A percentile compares a stretch with the other conserved stretches of the same genome.
Conservation (phyloP, 306 rosid genomes). For the Nissolia schottii region DNA sequence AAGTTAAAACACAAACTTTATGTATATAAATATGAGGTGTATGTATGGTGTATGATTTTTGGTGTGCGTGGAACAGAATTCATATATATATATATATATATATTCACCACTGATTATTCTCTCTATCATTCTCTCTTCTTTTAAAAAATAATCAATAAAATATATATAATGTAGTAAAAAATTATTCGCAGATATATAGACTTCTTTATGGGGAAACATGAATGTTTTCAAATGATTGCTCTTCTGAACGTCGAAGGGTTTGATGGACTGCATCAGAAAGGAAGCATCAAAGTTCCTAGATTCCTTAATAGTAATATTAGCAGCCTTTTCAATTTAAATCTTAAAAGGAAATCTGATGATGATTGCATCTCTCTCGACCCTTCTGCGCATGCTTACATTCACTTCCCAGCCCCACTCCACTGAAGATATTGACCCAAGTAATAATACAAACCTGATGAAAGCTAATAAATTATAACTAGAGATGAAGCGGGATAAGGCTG, state of each 20-base stretch:
- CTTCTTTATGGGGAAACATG: conserved; percentile 25
- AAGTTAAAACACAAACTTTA: no score
- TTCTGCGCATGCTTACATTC: conserved; percentile 43
- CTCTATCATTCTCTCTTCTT: no score
- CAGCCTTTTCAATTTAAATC: conserved; percentile 26
- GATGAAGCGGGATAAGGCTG: not conserved
- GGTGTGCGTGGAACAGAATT: no score
- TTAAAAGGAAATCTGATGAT: conserved; percentile 27
- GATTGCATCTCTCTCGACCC: conserved; percentile 23
- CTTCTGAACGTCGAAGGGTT: conserved; percentile 32
- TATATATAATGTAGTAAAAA: no score
- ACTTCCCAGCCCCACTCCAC: not conserved
- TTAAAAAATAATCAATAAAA: no score
- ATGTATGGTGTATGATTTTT: no score
- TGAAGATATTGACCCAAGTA: not conserved
- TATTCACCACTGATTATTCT: no score
- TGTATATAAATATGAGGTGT: no score
- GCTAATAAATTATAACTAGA: not conserved
- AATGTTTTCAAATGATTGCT: conserved; percentile 32
- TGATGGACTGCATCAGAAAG: conserved; percentile 25
- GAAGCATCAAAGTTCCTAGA: conserved; percentile 29
- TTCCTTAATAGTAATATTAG: conserved; percentile 29
- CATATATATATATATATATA: no score
- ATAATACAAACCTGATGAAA: not conserved
- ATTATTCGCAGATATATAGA: not conserved